Evolutionary conservation across 2,329 filamentous ascomycete species (phyloP), one percentile per base, ranked within the genome.

Genomic region (Diplodia scrobiculata): DNA sequence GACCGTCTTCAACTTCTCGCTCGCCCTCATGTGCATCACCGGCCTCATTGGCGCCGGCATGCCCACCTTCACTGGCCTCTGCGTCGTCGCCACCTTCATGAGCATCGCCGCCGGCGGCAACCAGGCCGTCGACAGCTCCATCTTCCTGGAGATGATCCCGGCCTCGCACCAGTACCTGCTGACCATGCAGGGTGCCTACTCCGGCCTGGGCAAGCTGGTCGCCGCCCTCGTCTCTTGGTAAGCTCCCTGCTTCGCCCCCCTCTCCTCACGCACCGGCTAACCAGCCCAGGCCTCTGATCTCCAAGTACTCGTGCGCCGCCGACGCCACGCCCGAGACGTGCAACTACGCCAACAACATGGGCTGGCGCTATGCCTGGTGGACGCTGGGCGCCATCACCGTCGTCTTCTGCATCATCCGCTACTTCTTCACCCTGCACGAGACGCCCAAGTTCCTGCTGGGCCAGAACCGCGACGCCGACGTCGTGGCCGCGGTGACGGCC

Each of bases 391-490:
- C 72, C 1, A 73, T 76, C 51, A 81, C 79, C 0, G 68, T 80
- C 2, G 65, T 75, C 27, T 73, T 82, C 25, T 86, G 84, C 53
- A 72, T 87, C 59, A 70, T 84, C 1, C 83, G 86, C 29, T 81
- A 83, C 1, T 72, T 87, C 50, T 83, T 88, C 70, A 76, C 78
- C 4, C 82, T 88, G 53, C 81, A 80, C 68, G 86, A 88, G 70
- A 86, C 84, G 2, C 86, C 86, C 1, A 88, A 88, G 70, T 88
- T 84, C 70, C 78, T 86, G 7, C 76, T 88, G 9, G 82, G 81
- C 51, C 76, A 79, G 11, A 84, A 84, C 17, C 74, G 80, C 27
- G 86, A 88, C 60, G 80, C 75, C 2, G 77, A 83, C 66, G 80
- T 86, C 0, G 80, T 87, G 50, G 71, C 72, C 25, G 79, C 80